Base-by-base conservation (phyloP, 495 filamentous ascomycete genomes). In the Mytilinidion resinicola region DNA sequence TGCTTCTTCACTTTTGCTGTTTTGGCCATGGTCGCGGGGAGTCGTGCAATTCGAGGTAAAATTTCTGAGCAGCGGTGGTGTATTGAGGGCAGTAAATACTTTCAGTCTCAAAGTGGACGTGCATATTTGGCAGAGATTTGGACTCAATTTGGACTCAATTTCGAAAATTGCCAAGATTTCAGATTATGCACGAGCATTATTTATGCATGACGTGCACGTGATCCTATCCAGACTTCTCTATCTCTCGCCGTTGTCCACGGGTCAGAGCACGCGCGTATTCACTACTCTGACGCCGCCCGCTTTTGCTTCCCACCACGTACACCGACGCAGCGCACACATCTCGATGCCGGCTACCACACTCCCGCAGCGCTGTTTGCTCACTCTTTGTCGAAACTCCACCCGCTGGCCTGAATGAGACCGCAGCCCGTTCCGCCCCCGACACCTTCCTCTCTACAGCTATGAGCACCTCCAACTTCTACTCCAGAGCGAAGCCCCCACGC, bases 1-100 rank as follows among this genome's bases (percentile, higher is more conserved):
- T 48, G 37, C 17, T 65, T 68, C 39, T 68, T 66, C 30, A 57
- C 17, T 55, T 68, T 68, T 34, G 55, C 62, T 25, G 53, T 66
- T 66, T 66, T 65, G 30, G 62, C 65, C 64, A 67, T 62, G 19
- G 50, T 55, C 3, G 25, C 25, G 6, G 6, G 25, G 25, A 30
- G 25, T 30, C 25, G 25, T 30, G 25, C 2, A 3, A 6, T 2
- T 30, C 25, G 6, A 30, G 25, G 25, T 30, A 30, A 30, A 6
- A 36, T 1, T 3, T 49, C 14, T 17, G 2, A 3, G 42, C 36
- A n/a, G 1, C 17, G 17, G n/a, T 3, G 42, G 34, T 53, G n/a
- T 15, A 42, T 30, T 30, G 25, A 30, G 25, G 25, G 25, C 25
- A 30, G 25, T 6, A 30, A 30, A 30, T 30, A 30, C 2, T 30